These are phyloP conservation scores for Epichloe amarillans DNA, from an alignment of 2,329 filamentous ascomycete species.

Conservation along the genomic window DNA sequence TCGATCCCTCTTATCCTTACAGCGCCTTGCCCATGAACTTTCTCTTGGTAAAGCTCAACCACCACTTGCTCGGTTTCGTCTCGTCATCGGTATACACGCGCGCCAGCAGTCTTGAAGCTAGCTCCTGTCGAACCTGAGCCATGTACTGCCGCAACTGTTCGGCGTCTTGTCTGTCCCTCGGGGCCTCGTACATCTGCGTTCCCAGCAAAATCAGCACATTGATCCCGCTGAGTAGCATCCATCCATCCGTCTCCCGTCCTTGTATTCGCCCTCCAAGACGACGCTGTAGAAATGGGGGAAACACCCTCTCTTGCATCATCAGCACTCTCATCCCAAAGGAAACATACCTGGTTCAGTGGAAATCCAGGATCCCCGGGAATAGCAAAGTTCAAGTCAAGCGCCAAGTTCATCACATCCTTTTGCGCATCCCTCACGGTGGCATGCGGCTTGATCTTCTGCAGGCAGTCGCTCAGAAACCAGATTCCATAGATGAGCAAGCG, in stretches of 20 bases:
- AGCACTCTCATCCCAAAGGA: not conserved
- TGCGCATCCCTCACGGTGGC: slow-evolving; percentile 46
- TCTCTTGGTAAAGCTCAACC: slow-evolving; percentile 96
- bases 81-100: slow-evolving; percentile 75
- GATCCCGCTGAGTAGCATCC: not conserved
- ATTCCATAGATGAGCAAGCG: slow-evolving; percentile 93
- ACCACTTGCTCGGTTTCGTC: slow-evolving; percentile 72
- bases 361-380: slow-evolving; percentile 89
- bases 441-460: slow-evolving; percentile 71
- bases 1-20: slow-evolving; percentile 25
- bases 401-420: slow-evolving; percentile 76
- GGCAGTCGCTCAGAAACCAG: slow-evolving; percentile 80
- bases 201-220: not conserved
- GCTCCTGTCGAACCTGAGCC: slow-evolving; percentile 83
- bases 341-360: slow-evolving; percentile 72
- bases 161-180: slow-evolving; percentile 74
- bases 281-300: too few species aligned
- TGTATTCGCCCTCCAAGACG: too few species aligned
- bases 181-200: slow-evolving; percentile 70
- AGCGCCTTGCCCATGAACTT: slow-evolving; percentile 98
- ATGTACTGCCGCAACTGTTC: slow-evolving; percentile 83
- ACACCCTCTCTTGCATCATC: not conserved
- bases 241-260: not conserved
- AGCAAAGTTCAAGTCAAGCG: slow-evolving; percentile 86
- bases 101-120: slow-evolving; percentile 69